Evolutionary conservation across 352 stramenopile genomes (phyloP), one percentile per base, ranked within the genome.

Genomic region (Pythium pyrilobum): DNA sequence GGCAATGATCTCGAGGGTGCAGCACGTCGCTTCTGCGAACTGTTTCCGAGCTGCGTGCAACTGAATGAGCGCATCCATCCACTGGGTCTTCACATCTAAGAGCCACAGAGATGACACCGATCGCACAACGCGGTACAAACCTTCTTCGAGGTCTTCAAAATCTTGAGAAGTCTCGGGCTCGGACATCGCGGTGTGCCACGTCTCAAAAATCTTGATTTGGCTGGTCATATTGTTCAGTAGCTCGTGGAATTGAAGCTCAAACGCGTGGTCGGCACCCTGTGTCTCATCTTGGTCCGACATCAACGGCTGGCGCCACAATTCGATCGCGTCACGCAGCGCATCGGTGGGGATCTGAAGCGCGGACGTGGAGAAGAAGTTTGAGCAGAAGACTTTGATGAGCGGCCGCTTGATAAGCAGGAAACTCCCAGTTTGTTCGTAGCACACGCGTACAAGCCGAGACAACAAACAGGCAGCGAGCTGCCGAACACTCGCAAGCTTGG

Each of bases 141-240:
- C 81, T 58, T 92, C 78, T 66, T 88, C 74, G n/a, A 92, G 70
- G 18, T 74, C 72, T 52, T 92, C 81, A 9, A 65, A 67, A 39
- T 88, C 75, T 8, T 42, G 7, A 0, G 33, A 7, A 0, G 24
- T 25, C n/a, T 57, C 40, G 1, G 71, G 44, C 15, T 56, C 39
- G 20, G 66, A 58, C 32, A 79, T 60, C 1, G 67, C 78, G 4
- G 38, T 43, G 29, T 68, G 58, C 77, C 79, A 89, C 34, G 68
- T 67, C 23, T 87, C 74, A 20, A 74, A 87, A 0, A 78, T 64
- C 34, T 81, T 72, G 38, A 87, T 59, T 47, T 87, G 81, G 21
- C 62, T 74, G 2, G 64, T 69, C 1, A 89, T 50, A 9, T 68
- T 43, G 36, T 85, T 77, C n/a, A 87, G 18, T 2, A 81, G 40